Evolutionary conservation across 73 alveolate species (phyloP), one percentile per base, ranked within the genome.

Genomic region (Symbiodinium natans): DNA sequence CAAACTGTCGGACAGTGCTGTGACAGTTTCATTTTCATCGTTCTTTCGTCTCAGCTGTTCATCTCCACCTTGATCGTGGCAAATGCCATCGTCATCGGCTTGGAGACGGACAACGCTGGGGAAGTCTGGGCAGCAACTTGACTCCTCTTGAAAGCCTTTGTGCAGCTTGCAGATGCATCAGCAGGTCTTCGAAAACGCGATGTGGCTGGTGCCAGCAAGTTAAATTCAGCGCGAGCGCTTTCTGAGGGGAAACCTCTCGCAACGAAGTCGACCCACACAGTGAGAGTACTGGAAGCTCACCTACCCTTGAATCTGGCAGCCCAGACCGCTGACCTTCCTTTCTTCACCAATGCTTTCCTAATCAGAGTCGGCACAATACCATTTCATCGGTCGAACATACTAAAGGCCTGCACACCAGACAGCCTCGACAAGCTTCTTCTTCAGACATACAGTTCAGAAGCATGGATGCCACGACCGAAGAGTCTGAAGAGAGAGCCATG

Each of bases 1-100:
- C 29, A 15, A 25, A 34, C 10, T 17, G 36, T 21, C 36, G 46
- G 21, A 74, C 7, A 25, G 34, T 41, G 7, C n/a, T 74, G 2
- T 74, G 34, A 7, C 8, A 33, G 34, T 3, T 33, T 33, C 36
- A 74, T 5, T 33, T 74, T 48, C 63, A 10, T 48, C 17, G 63
- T 48, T 48, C 23, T 48, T 48, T 27, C 68, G 23, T 17, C 94
- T 39, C 74, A 88, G 95, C 86, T 88, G 71, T 88, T 88, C 43
- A 88, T 88, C 86, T 63, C 86, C 34, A 77, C 85, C 2, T n/a
- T 88, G 71, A 88, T 88, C 43, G 95, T 88, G 85, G 95, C 95
- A 25, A 88, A 88, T 63, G 95, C 95, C 95, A n/a, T 88, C 86
- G 95, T 88, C 86, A 88, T 88, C 21, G 95, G 95, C 71, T 19